Conservation (phyloP, 2,329 filamentous ascomycete genomes). For the Aphanocladium album region DNA sequence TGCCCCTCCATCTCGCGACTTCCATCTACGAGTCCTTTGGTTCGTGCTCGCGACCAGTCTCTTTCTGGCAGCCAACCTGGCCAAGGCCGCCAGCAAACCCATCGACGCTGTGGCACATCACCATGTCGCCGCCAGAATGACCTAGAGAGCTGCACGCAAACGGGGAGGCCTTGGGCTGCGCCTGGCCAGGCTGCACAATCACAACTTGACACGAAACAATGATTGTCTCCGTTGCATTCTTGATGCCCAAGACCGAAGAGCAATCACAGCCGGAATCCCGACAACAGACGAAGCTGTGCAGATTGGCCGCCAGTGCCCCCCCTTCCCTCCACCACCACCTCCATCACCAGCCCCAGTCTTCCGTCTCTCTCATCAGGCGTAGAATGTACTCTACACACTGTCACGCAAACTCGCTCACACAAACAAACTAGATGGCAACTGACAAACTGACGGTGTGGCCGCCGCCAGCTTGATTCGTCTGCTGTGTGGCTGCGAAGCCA, state of each 20-base stretch:
- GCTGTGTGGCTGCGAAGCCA: background rate
- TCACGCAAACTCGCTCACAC: background rate
- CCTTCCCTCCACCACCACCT: no score
- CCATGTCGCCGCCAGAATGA: no score
- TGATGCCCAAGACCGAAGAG: conserved; percentile 8
- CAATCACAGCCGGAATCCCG: background rate
- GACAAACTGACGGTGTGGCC: background rate
- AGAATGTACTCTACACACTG: no score
- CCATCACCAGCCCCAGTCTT: no score
- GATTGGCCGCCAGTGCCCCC: no score
- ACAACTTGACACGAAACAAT: conserved; percentile 4
- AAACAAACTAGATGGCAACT: background rate
- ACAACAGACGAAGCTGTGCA: background rate
- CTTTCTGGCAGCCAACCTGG: no score
- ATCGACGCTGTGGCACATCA: no score
- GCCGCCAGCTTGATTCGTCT: background rate
- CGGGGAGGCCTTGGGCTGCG: background rate
- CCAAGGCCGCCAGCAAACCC: no score
- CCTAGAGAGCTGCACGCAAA: no score
- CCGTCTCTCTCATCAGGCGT: no score
- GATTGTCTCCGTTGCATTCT: background rate
- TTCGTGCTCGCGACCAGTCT: no score
- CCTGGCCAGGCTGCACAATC: background rate
- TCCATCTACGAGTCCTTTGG: no score
- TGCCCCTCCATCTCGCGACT: background rate